Evolutionary conservation across 257 asterid genomes (phyloP), one percentile per base, ranked within the genome.

Genomic region (Plantago ovata): DNA sequence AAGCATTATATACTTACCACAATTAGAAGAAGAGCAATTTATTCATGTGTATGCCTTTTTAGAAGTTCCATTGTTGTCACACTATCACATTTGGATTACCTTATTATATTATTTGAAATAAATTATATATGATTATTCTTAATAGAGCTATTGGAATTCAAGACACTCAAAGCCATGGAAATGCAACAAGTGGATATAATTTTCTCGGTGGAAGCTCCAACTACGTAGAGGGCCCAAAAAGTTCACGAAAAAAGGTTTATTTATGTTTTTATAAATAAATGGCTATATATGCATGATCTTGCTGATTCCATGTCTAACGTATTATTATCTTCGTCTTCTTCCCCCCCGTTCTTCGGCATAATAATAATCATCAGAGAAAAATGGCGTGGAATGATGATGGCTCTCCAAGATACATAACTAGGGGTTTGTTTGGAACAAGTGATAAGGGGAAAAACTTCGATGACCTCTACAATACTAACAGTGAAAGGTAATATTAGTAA

Each of bases 321-420:
- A 52, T n/a, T 7, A 52, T 14, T 46, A 9, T 57, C 21, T n/a
- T n/a, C n/a, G n/a, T n/a, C n/a, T n/a, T n/a, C n/a, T n/a, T n/a
- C n/a, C n/a, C n/a, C n/a, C n/a, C n/a, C n/a, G n/a, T n/a, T n/a
- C n/a, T n/a, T n/a, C n/a, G n/a, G n/a, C n/a, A n/a, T n/a, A n/a
- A n/a, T 9, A 46, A 18, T 51, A 32, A 54, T 56, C 10, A 9
- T 39, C 61, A 72, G 77, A 58, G 67, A 23, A 67, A 24, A 53
- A 14, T 4, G 63, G 5, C n/a, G 12, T 62, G 40, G 40, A 23
- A 53, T 20, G 70, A 66, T 3, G 67, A 47, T 0, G 63, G 54
- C 0, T 13, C 56, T 51, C 22, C 55, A 13, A 24, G 20, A 13
- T 14, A 62, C 23, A 57, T 16, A 56, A 24, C 38, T 14, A 38